phyloP scores from a whole-genome alignment of 1,284 basidiomycete species.

The Leccinum cinnamomeum region DNA sequence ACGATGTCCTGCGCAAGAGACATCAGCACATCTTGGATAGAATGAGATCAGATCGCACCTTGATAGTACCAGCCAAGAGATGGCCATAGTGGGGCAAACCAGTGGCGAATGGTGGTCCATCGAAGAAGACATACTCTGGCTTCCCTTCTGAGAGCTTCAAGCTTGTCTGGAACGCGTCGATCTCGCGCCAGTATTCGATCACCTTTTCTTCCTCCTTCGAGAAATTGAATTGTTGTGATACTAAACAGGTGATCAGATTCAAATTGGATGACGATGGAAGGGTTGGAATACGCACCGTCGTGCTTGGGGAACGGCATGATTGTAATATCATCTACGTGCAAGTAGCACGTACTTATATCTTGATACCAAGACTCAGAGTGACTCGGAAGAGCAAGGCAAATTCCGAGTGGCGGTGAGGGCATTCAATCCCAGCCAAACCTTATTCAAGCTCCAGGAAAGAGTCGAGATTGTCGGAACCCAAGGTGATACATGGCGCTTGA shows the following conservation, averaged over 20 bases:
- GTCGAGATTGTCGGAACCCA: too few species aligned
- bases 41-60: slow-evolving; percentile 52
- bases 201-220: slow-evolving; percentile 93
- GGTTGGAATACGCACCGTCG: slow-evolving; percentile 24
- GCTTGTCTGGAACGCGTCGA: slow-evolving; percentile 96
- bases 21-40: background rate
- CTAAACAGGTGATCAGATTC: slow-evolving; percentile 38
- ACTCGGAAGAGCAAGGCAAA: background rate
- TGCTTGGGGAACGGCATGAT: slow-evolving; percentile 36
- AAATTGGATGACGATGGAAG: background rate
- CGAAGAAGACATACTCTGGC: slow-evolving; percentile 94
- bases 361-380: background rate
- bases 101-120: slow-evolving; percentile 97
- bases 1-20: slow-evolving; percentile 77
- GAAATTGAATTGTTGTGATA: slow-evolving; percentile 82
- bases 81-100: slow-evolving; percentile 97
- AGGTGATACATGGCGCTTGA: too few species aligned
- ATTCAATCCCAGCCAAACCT: background rate
- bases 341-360: background rate
- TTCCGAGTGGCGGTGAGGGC: background rate
- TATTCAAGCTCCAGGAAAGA: background rate
- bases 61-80: slow-evolving; percentile 91
- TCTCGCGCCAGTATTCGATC: slow-evolving; percentile 91
- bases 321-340: background rate
- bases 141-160: slow-evolving; percentile 89